phyloP scores from a whole-genome alignment of 2,329 filamentous ascomycete genomes.

The Mariannaea sp. region DNA sequence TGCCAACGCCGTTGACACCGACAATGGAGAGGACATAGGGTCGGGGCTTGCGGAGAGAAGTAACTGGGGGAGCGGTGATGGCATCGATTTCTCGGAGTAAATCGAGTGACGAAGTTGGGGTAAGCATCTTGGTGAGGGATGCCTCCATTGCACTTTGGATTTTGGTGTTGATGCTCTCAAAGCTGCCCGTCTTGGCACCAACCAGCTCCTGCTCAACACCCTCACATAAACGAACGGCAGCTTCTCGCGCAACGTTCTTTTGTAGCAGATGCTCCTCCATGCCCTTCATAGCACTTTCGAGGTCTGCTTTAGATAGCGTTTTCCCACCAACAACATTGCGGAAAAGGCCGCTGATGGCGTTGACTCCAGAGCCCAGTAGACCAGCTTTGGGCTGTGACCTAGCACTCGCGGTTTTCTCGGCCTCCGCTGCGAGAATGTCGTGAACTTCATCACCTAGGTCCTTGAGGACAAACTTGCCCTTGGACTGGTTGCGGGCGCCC shows the following conservation, averaged over 20 bases:
- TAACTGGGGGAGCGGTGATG: slow-evolving; percentile 68
- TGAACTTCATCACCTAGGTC: slow-evolving; percentile 94
- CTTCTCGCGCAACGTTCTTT: slow-evolving; percentile 96
- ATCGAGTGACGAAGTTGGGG: slow-evolving; percentile 91
- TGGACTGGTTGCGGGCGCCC: slow-evolving; percentile 85
- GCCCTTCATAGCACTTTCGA: slow-evolving; percentile 89
- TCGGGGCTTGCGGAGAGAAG: slow-evolving; percentile 67
- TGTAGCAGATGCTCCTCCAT: slow-evolving; percentile 95
- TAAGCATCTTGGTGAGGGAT: slow-evolving; percentile 92
- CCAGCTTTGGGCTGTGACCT: slow-evolving; percentile 60
- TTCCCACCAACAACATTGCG: slow-evolving; percentile 95
- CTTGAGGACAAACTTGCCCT: slow-evolving; percentile 92
- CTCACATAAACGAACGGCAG: slow-evolving; percentile 86
- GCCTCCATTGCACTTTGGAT: slow-evolving; percentile 89
- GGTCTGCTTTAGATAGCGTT: slow-evolving; percentile 83
- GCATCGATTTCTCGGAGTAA: slow-evolving; percentile 90
- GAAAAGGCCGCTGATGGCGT: slow-evolving; percentile 85
- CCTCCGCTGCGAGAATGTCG: slow-evolving; percentile 79
- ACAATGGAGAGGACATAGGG: slow-evolving; percentile 99
- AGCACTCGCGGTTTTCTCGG: slow-evolving; percentile 57
- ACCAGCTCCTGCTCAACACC: slow-evolving; percentile 89
- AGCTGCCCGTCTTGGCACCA: slow-evolving; percentile 88
- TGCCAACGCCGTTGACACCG: slow-evolving; percentile 96
- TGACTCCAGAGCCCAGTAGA: slow-evolving; percentile 78
- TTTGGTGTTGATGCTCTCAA: slow-evolving; percentile 84